Evolutionary conservation across 495 filamentous ascomycete species (phyloP), one percentile per base, ranked within the genome.

Genomic region (Entonaema liquescens): DNA sequence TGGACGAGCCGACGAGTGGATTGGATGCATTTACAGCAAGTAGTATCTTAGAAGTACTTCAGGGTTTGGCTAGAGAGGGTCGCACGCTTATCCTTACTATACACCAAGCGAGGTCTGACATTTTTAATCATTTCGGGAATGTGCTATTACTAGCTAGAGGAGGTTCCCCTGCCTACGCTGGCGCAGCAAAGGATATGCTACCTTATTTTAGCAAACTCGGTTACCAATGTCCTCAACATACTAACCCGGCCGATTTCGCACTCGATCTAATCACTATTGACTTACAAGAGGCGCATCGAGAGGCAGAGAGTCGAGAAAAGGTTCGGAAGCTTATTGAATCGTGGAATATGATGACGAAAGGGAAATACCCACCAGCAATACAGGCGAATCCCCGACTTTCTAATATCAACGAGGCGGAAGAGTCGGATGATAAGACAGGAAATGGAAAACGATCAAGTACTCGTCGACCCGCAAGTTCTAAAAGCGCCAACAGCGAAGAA

Each of bases 1-100:
- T 93, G 1, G 91, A 93, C 72, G 91, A 93, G 67, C 91, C 91
- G 25, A 93, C 90, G 0, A 91, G 89, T 28, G 91, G 91, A 0
- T 79, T 93, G 2, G 91, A 93, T 77, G 90, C 91, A 1, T 93
- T 92, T 68, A 92, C 90, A 2, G 90, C 91, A 17, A 86, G 84
- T 47, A 93, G 91, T 2, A 92, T 93, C 47, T 86, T 93, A 57
- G 87, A 90, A 67, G 89, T 93, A 7, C 80, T 93, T 6, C 83
- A 86, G 35, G 86, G 84, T 3, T 77, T 93, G 9, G 90, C 91
- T 7, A 84, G 85, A n/a, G 90, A 93, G 79, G 91, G 91, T 13
- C 84, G 91, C 15, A 93, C 90, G 0, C 61, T 93, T 3, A 86
- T 93, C 36, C 83, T 91, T 19, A 92, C 90, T 0, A 90, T 93